These are phyloP conservation scores for Licmophora abbreviata DNA, from an alignment of 108 stramenopile genomes.

Conservation along the genomic window DNA sequence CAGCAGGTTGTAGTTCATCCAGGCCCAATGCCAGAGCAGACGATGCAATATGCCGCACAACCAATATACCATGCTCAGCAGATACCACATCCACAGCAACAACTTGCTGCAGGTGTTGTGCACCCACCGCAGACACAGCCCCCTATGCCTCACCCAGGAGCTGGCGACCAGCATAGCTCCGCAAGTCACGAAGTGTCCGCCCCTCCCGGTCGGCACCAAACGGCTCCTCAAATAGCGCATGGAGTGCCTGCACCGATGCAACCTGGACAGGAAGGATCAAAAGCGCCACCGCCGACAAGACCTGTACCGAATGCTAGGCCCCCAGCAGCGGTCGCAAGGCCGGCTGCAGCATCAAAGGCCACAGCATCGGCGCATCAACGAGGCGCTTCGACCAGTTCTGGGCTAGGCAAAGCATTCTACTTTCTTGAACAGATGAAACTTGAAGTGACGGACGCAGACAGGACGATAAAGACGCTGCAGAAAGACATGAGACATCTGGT, in stretches of 20 bases:
- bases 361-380: not conserved
- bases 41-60: not conserved
- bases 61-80: too few relatives aligned
- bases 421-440: slow-evolving; percentile 63
- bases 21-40: not conserved
- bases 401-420: slow-evolving; percentile 72
- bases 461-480: slow-evolving; percentile 45
- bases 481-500: slow-evolving; percentile 47
- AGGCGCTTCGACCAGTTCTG: slow-evolving; percentile 8
- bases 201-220: too few relatives aligned
- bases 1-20: not conserved
- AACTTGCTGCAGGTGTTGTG: slow-evolving; percentile 5
- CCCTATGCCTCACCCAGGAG: too few relatives aligned
- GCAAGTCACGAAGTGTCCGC: too few relatives aligned
- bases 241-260: too few relatives aligned
- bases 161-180: too few relatives aligned
- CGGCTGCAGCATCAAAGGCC: not conserved
- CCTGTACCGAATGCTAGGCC: slow-evolving; percentile 1
- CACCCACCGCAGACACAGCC: slow-evolving; percentile 8
- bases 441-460: slow-evolving; percentile 73
- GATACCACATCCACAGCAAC: not conserved
- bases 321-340: slow-evolving; percentile 1
- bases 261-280: not conserved
- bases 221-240: too few relatives aligned
- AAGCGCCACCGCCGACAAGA: not conserved